A percentile compares a stretch with the other conserved stretches of the same genome.
Evolutionary conservation across 257 asterid species (phyloP).

Genomic region (Solanum piurae): DNA sequence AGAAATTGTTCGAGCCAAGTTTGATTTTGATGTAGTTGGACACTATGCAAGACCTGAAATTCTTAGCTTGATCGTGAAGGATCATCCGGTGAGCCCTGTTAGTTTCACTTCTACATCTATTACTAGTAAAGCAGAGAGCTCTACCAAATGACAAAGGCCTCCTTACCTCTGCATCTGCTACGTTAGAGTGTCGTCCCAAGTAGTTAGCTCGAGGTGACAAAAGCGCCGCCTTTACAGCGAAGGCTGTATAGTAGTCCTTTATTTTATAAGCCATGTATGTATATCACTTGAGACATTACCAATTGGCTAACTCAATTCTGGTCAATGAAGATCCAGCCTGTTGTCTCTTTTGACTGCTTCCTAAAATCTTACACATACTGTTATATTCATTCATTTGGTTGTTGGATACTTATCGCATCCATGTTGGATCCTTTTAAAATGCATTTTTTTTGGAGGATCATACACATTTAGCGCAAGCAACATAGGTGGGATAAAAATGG

Average conservation of each 20-base stretch:
- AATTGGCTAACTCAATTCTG: background rate
- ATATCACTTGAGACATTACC: background rate
- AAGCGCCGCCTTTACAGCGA: background rate
- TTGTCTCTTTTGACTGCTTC: background rate
- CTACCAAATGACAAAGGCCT: constrained; percentile 14
- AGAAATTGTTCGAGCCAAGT: constrained; percentile 82
- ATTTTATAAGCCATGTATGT: background rate
- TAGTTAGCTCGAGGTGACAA: background rate
- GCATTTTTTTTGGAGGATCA: too few relatives aligned
- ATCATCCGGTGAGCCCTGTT: constrained; percentile 57
- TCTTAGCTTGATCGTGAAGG: constrained; percentile 72
- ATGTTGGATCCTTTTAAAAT: background rate
- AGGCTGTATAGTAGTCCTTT: background rate
- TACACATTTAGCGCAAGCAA: too few relatives aligned
- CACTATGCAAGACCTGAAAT: constrained; percentile 91
- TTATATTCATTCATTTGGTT: background rate
- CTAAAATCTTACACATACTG: background rate
- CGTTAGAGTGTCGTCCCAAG: background rate
- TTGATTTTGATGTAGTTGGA: constrained; percentile 91
- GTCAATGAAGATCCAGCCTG: background rate
- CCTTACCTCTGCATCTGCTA: background rate
- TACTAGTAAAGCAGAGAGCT: constrained; percentile 40
- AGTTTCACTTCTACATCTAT: constrained; percentile 57
- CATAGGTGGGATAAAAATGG: too few relatives aligned
- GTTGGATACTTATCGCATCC: background rate